Evolutionary conservation across 208 protist genomes (phyloP).

Genomic region (Leishmania arabica): DNA sequence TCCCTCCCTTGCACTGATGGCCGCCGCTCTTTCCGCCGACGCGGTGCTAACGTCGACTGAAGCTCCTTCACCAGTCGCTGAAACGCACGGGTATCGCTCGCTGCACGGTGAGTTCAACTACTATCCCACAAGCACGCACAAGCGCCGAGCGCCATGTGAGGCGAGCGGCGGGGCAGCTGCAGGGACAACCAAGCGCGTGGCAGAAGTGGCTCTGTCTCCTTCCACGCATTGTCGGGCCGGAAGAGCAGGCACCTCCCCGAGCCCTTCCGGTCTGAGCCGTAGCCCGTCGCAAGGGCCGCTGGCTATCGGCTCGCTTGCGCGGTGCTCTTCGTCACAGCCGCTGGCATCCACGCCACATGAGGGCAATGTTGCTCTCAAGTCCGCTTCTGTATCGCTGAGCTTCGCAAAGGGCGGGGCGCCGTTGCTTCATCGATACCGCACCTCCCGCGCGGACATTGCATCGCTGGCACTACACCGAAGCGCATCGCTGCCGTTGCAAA

Average conservation of each 20-base stretch:
- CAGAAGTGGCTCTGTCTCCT: not conserved
- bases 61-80: not conserved
- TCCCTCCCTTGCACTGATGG: not conserved
- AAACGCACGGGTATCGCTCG: conserved; percentile 25
- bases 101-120: conserved; percentile 42
- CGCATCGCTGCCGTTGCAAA: conserved; percentile 3
- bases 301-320: not conserved
- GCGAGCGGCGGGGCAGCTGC: not conserved
- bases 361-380: not conserved
- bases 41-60: not conserved
- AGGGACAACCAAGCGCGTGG: not conserved
- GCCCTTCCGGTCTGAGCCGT: conserved; percentile 21
- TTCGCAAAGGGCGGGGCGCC: conserved; percentile 14
- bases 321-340: conserved; percentile 12
- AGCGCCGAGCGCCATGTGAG: conserved; percentile 10
- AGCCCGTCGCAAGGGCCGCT: conserved; percentile 15
- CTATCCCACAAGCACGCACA: conserved; percentile 52
- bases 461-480: conserved; percentile 3
- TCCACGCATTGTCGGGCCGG: not conserved
- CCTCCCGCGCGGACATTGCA: conserved; percentile 4
- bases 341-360: not conserved
- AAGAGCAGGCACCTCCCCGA: conserved; percentile 5
- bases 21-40: conserved; percentile 1
- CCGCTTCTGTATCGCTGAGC: not conserved
- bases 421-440: conserved; percentile 43